Conservation (phyloP, 2,329 filamentous ascomycete genomes). For the Akanthomyces muscarius region DNA sequence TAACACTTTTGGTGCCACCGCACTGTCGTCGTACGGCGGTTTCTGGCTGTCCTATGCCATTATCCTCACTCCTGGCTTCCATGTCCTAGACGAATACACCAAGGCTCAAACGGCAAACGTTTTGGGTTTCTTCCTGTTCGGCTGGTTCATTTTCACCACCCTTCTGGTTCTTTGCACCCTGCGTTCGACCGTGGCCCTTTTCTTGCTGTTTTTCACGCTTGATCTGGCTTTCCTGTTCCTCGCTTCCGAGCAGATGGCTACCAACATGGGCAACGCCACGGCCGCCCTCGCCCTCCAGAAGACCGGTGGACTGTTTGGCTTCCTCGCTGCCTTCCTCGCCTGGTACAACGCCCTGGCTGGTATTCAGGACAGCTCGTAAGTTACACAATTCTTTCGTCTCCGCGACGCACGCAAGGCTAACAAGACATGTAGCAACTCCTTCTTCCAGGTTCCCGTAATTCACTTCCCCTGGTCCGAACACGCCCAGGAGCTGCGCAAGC, state of each 20-base stretch:
- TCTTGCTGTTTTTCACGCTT: constrained; percentile 70
- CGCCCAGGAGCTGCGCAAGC: constrained; percentile 55
- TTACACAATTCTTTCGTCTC: constrained; percentile 15
- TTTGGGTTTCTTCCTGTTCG: constrained; percentile 69
- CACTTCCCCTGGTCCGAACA: constrained; percentile 94
- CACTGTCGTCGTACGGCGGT: constrained; percentile 75
- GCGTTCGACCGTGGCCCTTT: constrained; percentile 74
- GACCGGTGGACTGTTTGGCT: constrained; percentile 74
- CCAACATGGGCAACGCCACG: constrained; percentile 45
- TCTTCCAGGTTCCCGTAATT: constrained; percentile 87
- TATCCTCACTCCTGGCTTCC: constrained; percentile 64
- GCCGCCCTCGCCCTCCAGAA: constrained; percentile 54
- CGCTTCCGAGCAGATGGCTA: constrained; percentile 57
- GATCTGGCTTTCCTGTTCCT: constrained; percentile 73
- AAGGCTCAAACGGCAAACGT: constrained; percentile 49
- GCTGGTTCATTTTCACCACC: constrained; percentile 84
- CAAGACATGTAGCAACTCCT: constrained; percentile 61
- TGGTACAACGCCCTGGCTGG: constrained; percentile 87
- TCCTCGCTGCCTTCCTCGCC: constrained; percentile 73
- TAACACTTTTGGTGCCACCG: constrained; percentile 81
- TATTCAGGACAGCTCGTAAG: constrained; percentile 67
- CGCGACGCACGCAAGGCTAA: constrained; percentile 28
- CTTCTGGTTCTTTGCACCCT: constrained; percentile 70
- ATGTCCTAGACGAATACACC: constrained; percentile 45
- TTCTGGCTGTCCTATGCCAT: constrained; percentile 79